phyloP scores from a whole-genome alignment of 352 stramenopile genomes.

The Globisporangium uncinulatum region DNA sequence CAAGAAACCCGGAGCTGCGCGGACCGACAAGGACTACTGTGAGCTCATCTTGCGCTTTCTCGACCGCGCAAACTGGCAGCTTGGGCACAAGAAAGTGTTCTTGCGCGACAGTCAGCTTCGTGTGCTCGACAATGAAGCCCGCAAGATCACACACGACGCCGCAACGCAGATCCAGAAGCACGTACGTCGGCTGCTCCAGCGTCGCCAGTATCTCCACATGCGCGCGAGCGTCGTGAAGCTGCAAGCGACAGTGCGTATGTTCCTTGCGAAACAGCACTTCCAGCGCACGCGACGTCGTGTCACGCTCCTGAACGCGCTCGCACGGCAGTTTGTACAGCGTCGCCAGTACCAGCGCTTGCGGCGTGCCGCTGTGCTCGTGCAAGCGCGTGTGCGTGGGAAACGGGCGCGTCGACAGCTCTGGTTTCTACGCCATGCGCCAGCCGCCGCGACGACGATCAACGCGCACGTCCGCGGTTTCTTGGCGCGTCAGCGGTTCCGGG shows the following conservation, averaged over 20 bases:
- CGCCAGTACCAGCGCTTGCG: slow-evolving; percentile 64
- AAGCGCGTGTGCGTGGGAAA: slow-evolving; percentile 67
- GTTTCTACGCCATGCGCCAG: slow-evolving; percentile 70
- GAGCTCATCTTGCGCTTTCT: slow-evolving; percentile 80
- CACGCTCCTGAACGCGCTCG: slow-evolving; percentile 64
- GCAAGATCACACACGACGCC: slow-evolving; percentile 83
- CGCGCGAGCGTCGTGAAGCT: slow-evolving; percentile 56
- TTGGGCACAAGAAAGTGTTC: slow-evolving; percentile 88
- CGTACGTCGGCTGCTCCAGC: slow-evolving; percentile 56
- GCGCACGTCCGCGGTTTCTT: slow-evolving; percentile 63
- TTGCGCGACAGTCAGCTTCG: slow-evolving; percentile 80
- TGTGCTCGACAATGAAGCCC: slow-evolving; percentile 75
- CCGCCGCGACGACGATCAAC: slow-evolving; percentile 78
- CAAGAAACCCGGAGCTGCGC: slow-evolving; percentile 37
- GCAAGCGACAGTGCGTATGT: slow-evolving; percentile 69
- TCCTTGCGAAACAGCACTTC: slow-evolving; percentile 48
- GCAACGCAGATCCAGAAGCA: slow-evolving; percentile 77
- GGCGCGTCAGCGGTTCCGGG: slow-evolving; percentile 56
- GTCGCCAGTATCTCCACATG: slow-evolving; percentile 56
- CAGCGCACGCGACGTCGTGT: slow-evolving; percentile 46
- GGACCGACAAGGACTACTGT: slow-evolving; percentile 73
- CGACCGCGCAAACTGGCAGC: slow-evolving; percentile 81
- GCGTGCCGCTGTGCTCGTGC: slow-evolving; percentile 62
- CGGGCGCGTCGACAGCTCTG: slow-evolving; percentile 56
- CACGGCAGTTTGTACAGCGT: slow-evolving; percentile 65